Evolutionary conservation across 2,329 filamentous ascomycete genomes (phyloP).

Genomic region (Diaporthe sp.): DNA sequence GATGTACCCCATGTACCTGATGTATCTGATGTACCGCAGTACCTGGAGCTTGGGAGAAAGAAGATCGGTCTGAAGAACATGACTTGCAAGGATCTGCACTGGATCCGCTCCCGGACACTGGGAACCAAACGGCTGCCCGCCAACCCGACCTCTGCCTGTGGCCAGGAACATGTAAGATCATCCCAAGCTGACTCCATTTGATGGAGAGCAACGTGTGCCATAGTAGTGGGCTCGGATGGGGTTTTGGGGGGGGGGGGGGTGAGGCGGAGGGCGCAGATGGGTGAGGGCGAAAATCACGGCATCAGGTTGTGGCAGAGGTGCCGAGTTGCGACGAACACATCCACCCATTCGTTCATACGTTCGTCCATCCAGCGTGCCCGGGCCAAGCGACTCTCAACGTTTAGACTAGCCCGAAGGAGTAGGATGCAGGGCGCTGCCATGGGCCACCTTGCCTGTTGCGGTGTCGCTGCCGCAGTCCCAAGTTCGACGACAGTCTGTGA

Average conservation of each 20-base stretch:
- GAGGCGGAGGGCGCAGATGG: neutral
- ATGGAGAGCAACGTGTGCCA: constrained; percentile 4
- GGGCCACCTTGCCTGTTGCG: constrained; percentile 49
- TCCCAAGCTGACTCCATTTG: constrained; percentile 32
- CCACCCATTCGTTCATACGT: constrained; percentile 21
- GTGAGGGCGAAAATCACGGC: neutral
- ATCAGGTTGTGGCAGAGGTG: constrained; percentile 31
- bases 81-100: constrained; percentile 40
- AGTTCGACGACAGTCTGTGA: constrained; percentile 49
- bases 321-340: constrained; percentile 40
- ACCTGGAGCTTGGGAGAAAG: neutral
- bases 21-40: constrained; percentile 13
- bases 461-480: constrained; percentile 47
- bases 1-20: constrained; percentile 8
- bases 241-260: neutral
- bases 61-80: constrained; percentile 35
- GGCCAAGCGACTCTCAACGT: constrained; percentile 33
- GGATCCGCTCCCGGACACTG: constrained; percentile 31
- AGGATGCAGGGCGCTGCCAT: constrained; percentile 36
- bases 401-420: constrained; percentile 34
- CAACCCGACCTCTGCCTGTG: constrained; percentile 37
- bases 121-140: constrained; percentile 38
- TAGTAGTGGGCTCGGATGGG: constrained; percentile 1
- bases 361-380: constrained; percentile 31
- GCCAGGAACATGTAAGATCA: constrained; percentile 34